A percentile compares a stretch with the other conserved stretches of the same genome.
These are phyloP conservation scores for Solanum bulbocastanum DNA, from an alignment of 257 asterid genomes.

Conservation along the genomic window DNA sequence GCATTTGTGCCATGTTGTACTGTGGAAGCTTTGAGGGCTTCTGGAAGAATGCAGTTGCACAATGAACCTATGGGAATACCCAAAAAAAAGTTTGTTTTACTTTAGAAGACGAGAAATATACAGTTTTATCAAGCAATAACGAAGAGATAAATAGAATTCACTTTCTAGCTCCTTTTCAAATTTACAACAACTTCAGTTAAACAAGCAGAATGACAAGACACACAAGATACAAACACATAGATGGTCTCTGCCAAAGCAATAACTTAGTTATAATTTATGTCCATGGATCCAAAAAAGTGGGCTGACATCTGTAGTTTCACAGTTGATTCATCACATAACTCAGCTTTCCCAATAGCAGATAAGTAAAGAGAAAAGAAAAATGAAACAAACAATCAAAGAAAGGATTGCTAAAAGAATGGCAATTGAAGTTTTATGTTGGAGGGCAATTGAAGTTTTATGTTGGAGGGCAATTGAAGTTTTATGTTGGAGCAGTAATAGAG, in stretches of 20 bases:
- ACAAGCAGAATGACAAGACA: neutral
- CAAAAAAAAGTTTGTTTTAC: neutral
- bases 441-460: no score
- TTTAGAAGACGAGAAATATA: neutral
- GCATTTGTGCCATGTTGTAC: conserved; percentile 12
- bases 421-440: neutral
- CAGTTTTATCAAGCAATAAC: neutral
- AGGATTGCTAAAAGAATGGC: neutral
- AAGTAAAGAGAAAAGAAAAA: neutral
- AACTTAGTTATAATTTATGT: neutral
- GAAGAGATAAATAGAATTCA: neutral
- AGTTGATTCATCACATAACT: neutral
- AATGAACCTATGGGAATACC: conserved; percentile 35
- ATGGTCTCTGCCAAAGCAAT: neutral
- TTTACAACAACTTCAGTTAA: neutral
- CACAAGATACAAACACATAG: neutral
- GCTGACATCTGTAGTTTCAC: neutral
- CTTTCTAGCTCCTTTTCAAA: neutral
- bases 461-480: neutral
- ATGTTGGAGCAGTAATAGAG: neutral
- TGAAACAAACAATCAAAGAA: neutral
- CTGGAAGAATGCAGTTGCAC: conserved; percentile 73
- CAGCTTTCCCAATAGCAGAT: neutral
- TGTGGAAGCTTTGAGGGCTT: conserved; percentile 31
- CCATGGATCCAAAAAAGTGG: neutral